Conservation (phyloP, 73 alveolate genomes). For the Breviolum minutum region DNA sequence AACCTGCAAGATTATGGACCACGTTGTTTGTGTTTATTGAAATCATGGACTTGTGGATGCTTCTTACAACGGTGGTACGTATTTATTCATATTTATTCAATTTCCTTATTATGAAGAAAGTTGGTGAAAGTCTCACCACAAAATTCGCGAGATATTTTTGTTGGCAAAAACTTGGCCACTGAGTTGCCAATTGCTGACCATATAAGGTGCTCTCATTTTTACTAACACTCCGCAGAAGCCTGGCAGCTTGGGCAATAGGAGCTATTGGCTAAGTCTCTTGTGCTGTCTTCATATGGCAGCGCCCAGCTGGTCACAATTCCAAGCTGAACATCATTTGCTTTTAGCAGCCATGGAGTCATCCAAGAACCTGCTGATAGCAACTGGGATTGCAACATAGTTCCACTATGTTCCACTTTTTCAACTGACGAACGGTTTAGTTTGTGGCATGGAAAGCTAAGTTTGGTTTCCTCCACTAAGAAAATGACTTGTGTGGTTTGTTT, state of each 20-base stretch:
- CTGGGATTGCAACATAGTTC: background rate
- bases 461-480: background rate
- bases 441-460: no score
- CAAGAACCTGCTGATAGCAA: background rate
- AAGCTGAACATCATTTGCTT: background rate
- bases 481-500: background rate
- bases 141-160: background rate
- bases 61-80: no score
- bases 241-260: background rate
- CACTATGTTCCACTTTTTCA: no score
- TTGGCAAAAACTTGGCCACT: background rate
- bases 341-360: background rate
- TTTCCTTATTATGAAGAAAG: no score
- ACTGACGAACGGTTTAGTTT: background rate
- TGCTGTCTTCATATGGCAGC: no score
- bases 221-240: no score
- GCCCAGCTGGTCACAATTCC: background rate
- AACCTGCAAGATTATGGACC: background rate
- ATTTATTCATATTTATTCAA: no score
- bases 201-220: no score
- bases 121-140: background rate
- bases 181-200: no score
- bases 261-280: constrained; percentile 8
- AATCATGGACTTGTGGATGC: no score
- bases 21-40: background rate